Evolutionary conservation across 1,139 yeast genomes (phyloP).

Genomic region (Trichomonascaceae sp.): DNA sequence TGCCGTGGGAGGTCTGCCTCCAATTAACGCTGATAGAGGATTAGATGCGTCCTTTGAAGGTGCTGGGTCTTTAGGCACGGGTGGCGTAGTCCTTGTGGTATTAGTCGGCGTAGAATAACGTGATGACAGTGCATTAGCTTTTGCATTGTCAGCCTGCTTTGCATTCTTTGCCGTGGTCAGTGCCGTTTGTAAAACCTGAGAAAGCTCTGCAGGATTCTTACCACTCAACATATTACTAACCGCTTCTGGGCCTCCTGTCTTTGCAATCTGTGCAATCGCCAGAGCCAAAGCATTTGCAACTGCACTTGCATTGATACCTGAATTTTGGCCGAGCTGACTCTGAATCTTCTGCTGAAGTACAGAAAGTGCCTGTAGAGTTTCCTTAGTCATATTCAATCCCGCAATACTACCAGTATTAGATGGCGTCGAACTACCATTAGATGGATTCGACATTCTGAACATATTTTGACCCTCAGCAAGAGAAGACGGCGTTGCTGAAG

Average conservation of each 20-base stretch:
- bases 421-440: conserved; percentile 1
- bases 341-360: conserved; percentile 33
- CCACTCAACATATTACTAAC: conserved; percentile 67
- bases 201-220: conserved; percentile 81
- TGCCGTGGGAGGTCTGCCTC: conserved; percentile 17
- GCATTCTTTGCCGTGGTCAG: conserved; percentile 44
- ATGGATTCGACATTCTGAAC: conserved; percentile 14
- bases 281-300: conserved; percentile 90
- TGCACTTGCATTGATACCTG: conserved; percentile 42
- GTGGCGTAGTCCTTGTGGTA: conserved; percentile 9
- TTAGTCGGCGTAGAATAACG: conserved; percentile 7
- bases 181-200: conserved; percentile 76
- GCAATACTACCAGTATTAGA: conserved; percentile 14
- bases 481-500: conserved; percentile 10
- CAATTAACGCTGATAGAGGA: conserved; percentile 8
- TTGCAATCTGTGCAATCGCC: conserved; percentile 88
- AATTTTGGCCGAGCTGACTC: conserved; percentile 31
- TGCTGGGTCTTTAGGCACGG: background rate
- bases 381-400: conserved; percentile 29
- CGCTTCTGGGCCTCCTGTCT: conserved; percentile 64
- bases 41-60: conserved; percentile 5
- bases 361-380: conserved; percentile 32
- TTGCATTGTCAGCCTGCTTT: conserved; percentile 3
- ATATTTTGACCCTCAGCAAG: conserved; percentile 25
- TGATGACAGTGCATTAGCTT: conserved; percentile 9